phyloP scores from a whole-genome alignment of 2,329 filamentous ascomycete genomes.

The Hortaea sp. region DNA sequence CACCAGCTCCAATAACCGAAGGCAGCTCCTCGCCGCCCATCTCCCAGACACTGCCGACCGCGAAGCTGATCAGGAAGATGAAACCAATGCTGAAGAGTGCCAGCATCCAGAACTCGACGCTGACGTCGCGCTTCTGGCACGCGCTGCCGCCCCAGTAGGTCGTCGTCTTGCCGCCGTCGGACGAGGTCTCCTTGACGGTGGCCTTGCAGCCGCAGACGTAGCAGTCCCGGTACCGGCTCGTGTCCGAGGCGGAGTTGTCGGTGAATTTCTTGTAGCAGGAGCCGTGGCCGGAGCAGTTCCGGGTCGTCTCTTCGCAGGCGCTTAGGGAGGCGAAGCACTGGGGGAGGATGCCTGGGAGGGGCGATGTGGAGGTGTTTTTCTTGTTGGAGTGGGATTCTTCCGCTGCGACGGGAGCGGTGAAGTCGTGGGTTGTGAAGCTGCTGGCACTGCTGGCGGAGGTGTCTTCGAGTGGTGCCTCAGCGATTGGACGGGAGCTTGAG shows the following conservation, averaged over 20 bases:
- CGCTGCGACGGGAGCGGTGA: slow-evolving; percentile 5
- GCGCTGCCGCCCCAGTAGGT: slow-evolving; percentile 73
- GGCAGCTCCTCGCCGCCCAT: slow-evolving; percentile 84
- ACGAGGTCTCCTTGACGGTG: slow-evolving; percentile 41
- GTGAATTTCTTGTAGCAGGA: slow-evolving; percentile 59
- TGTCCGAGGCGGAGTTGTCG: slow-evolving; percentile 32
- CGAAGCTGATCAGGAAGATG: slow-evolving; percentile 56
- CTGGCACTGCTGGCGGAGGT: slow-evolving; percentile 13
- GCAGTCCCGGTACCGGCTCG: slow-evolving; percentile 42
- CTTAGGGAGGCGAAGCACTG: slow-evolving; percentile 64
- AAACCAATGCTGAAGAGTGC: slow-evolving; percentile 62
- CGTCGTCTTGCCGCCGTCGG: slow-evolving; percentile 41
- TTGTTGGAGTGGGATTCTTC: slow-evolving; percentile 27
- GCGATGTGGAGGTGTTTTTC: slow-evolving; percentile 23
- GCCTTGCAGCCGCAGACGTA: slow-evolving; percentile 68
- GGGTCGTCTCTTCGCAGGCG: slow-evolving; percentile 59
- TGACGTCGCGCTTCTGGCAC: slow-evolving; percentile 88
- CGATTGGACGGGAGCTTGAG: slow-evolving; percentile 2
- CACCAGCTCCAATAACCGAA: slow-evolving; percentile 90
- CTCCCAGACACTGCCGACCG: slow-evolving; percentile 67
- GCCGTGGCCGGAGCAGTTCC: slow-evolving; percentile 75
- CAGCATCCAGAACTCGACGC: slow-evolving; percentile 80
- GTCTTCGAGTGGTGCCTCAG: not conserved
- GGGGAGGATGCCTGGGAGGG: slow-evolving; percentile 48
- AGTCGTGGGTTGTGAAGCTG: not conserved